Evolutionary conservation across 805 yeast species (phyloP).

Genomic region (Candida germanica): DNA sequence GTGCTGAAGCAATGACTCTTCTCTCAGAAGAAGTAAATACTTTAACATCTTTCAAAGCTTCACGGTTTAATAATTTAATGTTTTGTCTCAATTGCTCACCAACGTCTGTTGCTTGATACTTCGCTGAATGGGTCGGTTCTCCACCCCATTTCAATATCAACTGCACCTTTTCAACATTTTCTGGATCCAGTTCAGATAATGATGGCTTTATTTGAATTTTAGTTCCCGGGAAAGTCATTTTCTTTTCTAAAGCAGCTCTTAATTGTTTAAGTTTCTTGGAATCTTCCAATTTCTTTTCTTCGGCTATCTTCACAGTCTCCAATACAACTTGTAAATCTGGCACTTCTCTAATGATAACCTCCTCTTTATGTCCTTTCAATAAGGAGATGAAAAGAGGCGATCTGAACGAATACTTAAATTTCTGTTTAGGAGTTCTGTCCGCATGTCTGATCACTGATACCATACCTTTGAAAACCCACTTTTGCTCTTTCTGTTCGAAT

Average conservation of each 20-base stretch:
- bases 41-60: constrained; percentile 78
- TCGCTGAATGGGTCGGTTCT: constrained; percentile 97
- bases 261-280: constrained; percentile 70
- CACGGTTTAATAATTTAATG: constrained; percentile 77
- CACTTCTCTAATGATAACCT: constrained; percentile 89
- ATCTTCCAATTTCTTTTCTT: constrained; percentile 78
- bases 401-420: constrained; percentile 91
- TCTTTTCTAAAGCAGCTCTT: constrained; percentile 81
- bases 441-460: constrained; percentile 94
- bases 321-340: constrained; percentile 82
- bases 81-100: constrained; percentile 97
- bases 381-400: constrained; percentile 82
- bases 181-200: constrained; percentile 52
- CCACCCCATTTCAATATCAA: constrained; percentile 99
- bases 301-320: constrained; percentile 79
- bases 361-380: constrained; percentile 91
- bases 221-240: constrained; percentile 90
- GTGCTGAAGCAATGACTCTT: constrained; percentile 91
- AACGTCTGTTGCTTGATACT: constrained; percentile 88
- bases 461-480: constrained; percentile 95
- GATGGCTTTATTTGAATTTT: constrained; percentile 94
- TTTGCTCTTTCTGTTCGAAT: constrained; percentile 67
- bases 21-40: constrained; percentile 92
- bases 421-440: constrained; percentile 97
- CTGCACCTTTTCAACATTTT: constrained; percentile 89